These are phyloP conservation scores for Fraxinus platypoda DNA, from an alignment of 305 asterid species.

Conservation along the genomic window DNA sequence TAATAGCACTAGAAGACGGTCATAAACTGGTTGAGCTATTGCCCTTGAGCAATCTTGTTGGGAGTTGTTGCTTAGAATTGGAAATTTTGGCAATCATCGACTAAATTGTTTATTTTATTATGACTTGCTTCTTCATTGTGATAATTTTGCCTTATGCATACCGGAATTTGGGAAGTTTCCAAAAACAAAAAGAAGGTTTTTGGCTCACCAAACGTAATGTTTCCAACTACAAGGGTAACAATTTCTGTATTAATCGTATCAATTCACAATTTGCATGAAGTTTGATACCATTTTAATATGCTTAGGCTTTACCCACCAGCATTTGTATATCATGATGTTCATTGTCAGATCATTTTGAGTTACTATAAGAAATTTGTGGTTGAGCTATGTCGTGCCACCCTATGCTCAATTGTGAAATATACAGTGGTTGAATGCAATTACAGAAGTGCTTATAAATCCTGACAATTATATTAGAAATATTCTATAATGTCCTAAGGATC, in stretches of 20 bases:
- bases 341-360: not conserved
- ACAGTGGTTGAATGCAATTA: not conserved
- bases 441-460: not conserved
- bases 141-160: not conserved
- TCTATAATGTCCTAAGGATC: slow-evolving; percentile 5
- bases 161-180: not conserved
- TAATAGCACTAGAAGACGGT: not conserved
- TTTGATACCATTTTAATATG: not conserved
- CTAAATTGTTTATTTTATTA: not conserved
- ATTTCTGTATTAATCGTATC: not conserved
- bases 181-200: not conserved
- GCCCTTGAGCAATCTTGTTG: not conserved
- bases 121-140: not conserved
- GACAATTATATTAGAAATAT: slow-evolving; percentile 12
- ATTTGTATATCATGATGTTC: not conserved
- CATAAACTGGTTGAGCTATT: not conserved
- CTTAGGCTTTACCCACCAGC: slow-evolving; percentile 1
- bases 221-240: not conserved
- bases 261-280: not conserved
- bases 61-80: not conserved
- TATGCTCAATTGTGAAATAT: slow-evolving; percentile 1
- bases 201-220: not conserved
- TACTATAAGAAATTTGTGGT: not conserved
- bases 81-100: not conserved
- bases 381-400: not conserved